These are phyloP conservation scores for Zygoascus hellenicus DNA, from an alignment of 1,139 yeast species.

Conservation along the genomic window DNA sequence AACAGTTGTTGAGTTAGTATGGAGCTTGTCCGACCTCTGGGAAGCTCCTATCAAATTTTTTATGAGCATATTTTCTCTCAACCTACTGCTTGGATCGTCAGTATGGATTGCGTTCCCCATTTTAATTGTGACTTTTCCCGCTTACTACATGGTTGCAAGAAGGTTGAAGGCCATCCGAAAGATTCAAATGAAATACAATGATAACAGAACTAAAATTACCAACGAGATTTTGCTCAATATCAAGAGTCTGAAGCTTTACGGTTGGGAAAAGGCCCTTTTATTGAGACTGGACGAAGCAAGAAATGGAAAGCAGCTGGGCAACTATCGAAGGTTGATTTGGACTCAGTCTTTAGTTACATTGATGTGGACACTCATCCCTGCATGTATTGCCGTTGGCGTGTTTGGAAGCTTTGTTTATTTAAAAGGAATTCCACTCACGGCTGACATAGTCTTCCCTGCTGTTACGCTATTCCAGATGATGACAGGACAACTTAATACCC, in stretches of 20 bases:
- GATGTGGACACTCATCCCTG: constrained; percentile 62
- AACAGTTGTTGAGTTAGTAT: constrained; percentile 50
- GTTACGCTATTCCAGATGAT: constrained; percentile 54
- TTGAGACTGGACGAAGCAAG: constrained; percentile 53
- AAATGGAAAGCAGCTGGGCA: constrained; percentile 75
- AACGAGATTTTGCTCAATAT: constrained; percentile 59
- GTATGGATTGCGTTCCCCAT: constrained; percentile 55
- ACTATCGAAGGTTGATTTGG: constrained; percentile 48
- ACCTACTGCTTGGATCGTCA: constrained; percentile 54
- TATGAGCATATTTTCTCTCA: constrained; percentile 50
- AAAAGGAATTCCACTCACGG: constrained; percentile 46
- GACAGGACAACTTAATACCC: constrained; percentile 52
- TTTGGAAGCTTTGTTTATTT: constrained; percentile 42
- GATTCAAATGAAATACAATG: constrained; percentile 64
- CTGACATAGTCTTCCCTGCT: constrained; percentile 72
- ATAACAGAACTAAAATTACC: constrained; percentile 50
- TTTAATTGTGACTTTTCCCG: constrained; percentile 52
- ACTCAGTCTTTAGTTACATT: constrained; percentile 44
- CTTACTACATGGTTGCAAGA: constrained; percentile 48
- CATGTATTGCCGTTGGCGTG: constrained; percentile 55
- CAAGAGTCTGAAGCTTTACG: constrained; percentile 64
- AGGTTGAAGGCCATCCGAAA: constrained; percentile 46
- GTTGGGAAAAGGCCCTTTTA: constrained; percentile 68
- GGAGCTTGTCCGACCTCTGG: constrained; percentile 48
- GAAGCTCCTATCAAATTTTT: constrained; percentile 56